Percentiles rank a stretch among this genome's conserved stretches.
Conservation (phyloP, 805 yeast genomes). For the Saccharomycopsis schoenii region DNA sequence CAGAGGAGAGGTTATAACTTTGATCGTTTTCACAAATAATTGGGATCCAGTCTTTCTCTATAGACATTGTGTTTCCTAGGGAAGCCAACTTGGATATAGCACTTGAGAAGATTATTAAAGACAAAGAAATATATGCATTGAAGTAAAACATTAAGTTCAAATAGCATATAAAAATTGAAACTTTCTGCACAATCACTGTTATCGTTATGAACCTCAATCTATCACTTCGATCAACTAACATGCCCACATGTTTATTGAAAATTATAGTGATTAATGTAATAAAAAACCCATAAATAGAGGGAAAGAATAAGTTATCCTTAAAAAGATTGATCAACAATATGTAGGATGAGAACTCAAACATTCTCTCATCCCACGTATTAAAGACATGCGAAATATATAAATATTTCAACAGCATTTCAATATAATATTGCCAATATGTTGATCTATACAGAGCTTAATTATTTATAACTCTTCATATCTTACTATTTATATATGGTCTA, state of each 20-base stretch:
- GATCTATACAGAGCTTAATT: no score
- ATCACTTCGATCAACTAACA: not conserved
- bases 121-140: not conserved
- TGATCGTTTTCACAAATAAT: not conserved
- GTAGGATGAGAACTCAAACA: not conserved
- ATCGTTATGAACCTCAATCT: not conserved
- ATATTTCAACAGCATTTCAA: not conserved
- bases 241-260: not conserved
- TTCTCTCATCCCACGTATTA: constrained; percentile 1
- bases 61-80: not conserved
- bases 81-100: not conserved
- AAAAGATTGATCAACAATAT: not conserved
- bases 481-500: no score
- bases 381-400: not conserved
- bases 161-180: not conserved
- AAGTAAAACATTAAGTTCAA: not conserved
- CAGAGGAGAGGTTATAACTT: not conserved
- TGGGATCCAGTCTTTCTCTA: not conserved
- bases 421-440: no score
- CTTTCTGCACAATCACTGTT: not conserved
- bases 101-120: not conserved
- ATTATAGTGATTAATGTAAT: not conserved
- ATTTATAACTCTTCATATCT: no score
- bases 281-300: not conserved
- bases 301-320: not conserved